These are phyloP conservation scores for Brassica hybrid DNA, from an alignment of 441 rosid species.

Conservation along the genomic window DNA sequence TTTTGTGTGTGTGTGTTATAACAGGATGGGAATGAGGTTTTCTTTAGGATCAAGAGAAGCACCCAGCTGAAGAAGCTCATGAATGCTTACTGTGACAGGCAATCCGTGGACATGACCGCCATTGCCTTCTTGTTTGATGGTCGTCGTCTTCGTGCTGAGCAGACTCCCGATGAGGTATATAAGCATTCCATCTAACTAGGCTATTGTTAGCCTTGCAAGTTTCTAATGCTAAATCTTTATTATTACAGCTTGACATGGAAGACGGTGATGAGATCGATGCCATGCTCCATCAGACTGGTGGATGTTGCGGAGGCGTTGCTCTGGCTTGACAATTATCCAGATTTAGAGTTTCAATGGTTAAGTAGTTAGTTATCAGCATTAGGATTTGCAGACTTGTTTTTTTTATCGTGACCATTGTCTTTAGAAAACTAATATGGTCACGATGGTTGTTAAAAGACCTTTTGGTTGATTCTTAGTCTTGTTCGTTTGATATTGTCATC, in stretches of 20 bases:
- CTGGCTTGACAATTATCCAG: conserved; percentile 1
- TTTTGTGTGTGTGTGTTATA: not conserved
- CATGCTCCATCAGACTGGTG: conserved; percentile 82
- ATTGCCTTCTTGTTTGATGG: conserved; percentile 87
- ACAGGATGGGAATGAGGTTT: conserved; percentile 66
- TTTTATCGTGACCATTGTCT: conserved; percentile 11
- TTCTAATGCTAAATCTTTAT: not conserved
- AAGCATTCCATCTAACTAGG: no score
- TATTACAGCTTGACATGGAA: conserved; percentile 70
- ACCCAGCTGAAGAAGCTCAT: conserved; percentile 70
- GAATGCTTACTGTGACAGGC: conserved; percentile 75
- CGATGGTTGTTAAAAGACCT: conserved; percentile 9
- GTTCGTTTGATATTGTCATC: conserved; percentile 11
- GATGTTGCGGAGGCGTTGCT: conserved; percentile 19
- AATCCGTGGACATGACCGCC: conserved; percentile 66
- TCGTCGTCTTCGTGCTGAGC: conserved; percentile 73
- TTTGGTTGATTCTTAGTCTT: conserved; percentile 6
- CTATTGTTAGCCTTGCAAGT: not conserved
- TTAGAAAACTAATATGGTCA: conserved; percentile 34
- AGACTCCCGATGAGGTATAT: conserved; percentile 74
- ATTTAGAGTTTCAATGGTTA: conserved; percentile 7
- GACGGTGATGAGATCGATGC: conserved; percentile 86
- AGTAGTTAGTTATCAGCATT: no score
- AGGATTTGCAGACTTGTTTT: not conserved
- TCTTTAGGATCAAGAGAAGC: conserved; percentile 75